Conservation (phyloP, 2,329 filamentous ascomycete species). For the Aspergillus arachidicola region DNA sequence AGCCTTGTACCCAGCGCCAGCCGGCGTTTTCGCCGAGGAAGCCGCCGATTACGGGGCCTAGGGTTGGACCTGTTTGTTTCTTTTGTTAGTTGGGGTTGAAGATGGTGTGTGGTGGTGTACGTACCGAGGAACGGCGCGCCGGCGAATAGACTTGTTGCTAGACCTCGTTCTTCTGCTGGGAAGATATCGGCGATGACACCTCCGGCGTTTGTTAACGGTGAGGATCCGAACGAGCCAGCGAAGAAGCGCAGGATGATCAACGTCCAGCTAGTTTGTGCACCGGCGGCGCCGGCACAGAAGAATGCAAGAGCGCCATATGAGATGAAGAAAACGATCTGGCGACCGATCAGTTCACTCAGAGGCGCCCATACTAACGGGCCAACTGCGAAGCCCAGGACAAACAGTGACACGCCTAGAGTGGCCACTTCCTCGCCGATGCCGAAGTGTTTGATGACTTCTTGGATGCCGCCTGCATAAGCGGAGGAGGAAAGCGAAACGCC, state of each 20-base stretch:
- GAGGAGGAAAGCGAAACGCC: slow-evolving; percentile 71
- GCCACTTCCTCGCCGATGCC: slow-evolving; percentile 54
- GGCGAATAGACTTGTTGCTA: slow-evolving; percentile 66
- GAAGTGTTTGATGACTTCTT: slow-evolving; percentile 58
- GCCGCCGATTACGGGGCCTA: slow-evolving; percentile 33
- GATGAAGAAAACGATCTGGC: slow-evolving; percentile 54
- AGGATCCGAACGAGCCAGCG: slow-evolving; percentile 61
- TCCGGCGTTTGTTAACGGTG: slow-evolving; percentile 49
- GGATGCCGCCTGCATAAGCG: slow-evolving; percentile 45
- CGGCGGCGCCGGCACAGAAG: slow-evolving; percentile 63
- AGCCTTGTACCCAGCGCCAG: slow-evolving; percentile 35
- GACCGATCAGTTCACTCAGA: slow-evolving; percentile 64
- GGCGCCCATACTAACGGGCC: slow-evolving; percentile 69
- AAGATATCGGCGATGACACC: slow-evolving; percentile 63
- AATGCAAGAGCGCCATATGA: slow-evolving; percentile 60
- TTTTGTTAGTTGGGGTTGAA: neutral
- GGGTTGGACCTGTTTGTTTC: slow-evolving; percentile 20
- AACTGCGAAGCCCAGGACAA: slow-evolving; percentile 63
- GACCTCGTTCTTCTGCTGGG: slow-evolving; percentile 52
- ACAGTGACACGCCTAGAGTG: slow-evolving; percentile 65
- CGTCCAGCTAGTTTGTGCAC: slow-evolving; percentile 57
- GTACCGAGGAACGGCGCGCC: slow-evolving; percentile 63
- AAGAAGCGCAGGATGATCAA: slow-evolving; percentile 68
- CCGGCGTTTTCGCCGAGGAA: slow-evolving; percentile 33
- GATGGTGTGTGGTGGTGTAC: neutral